A percentile compares a stretch with the other conserved stretches of the same genome.
phyloP scores from a whole-genome alignment of 2,329 filamentous ascomycete species.

The Fusarium humuli region DNA sequence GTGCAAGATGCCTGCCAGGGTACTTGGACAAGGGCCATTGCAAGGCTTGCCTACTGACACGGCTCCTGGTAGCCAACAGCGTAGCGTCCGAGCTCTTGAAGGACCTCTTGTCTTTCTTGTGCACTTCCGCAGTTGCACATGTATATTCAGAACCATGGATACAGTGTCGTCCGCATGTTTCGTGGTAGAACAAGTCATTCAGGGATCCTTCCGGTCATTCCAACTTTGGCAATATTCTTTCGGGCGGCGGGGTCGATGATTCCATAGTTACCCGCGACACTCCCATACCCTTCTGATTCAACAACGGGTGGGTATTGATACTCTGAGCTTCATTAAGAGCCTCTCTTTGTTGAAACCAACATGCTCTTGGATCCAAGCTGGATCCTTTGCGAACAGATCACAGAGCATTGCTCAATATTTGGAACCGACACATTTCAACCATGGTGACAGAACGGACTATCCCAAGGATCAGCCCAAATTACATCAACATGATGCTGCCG shows the following conservation, averaged over 20 bases:
- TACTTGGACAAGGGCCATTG: neutral
- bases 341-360: neutral
- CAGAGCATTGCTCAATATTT: neutral
- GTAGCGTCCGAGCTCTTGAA: neutral
- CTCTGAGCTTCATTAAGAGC: neutral
- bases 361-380: neutral
- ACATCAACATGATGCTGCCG: neutral
- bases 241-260: neutral
- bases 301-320: neutral
- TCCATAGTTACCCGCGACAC: neutral
- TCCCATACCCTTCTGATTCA: neutral
- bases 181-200: neutral
- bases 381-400: neutral
- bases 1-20: neutral
- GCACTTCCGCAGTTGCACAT: neutral
- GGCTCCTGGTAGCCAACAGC: neutral
- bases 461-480: neutral
- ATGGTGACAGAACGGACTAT: neutral
- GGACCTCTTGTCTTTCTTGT: neutral
- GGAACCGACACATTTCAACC: neutral
- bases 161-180: neutral
- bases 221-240: neutral
- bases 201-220: neutral
- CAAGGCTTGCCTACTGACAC: neutral
- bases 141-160: neutral